Conservation (phyloP, 495 filamentous ascomycete genomes). For the Letharia columbiana region DNA sequence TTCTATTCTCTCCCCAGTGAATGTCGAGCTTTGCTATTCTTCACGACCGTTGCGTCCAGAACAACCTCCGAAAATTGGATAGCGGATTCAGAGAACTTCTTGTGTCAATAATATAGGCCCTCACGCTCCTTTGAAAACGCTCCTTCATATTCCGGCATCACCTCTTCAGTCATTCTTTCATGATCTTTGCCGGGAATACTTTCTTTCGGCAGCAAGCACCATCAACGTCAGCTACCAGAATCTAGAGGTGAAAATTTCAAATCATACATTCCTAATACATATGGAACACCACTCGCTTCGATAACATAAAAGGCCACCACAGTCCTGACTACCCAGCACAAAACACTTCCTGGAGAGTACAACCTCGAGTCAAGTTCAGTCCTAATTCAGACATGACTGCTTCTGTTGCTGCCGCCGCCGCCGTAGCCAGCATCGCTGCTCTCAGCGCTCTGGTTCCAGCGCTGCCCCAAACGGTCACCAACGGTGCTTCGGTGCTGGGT, state of each 20-base stretch:
- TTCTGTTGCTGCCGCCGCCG: conserved; percentile 5
- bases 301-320: background rate
- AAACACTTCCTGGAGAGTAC: background rate
- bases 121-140: conserved; percentile 1
- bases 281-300: background rate
- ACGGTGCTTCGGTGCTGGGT: conserved; percentile 40
- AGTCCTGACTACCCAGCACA: background rate
- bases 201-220: background rate
- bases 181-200: background rate
- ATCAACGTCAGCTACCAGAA: background rate
- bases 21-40: background rate
- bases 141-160: background rate
- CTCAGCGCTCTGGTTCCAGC: conserved; percentile 17
- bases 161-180: background rate
- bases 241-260: background rate
- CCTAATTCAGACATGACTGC: background rate
- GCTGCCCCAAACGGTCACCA: conserved; percentile 37
- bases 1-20: background rate
- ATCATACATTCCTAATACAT: background rate
- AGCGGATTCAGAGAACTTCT: background rate
- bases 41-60: background rate
- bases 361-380: background rate
- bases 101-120: conserved; percentile 3
- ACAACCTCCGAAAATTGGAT: background rate
- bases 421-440: conserved; percentile 3